Base-by-base conservation (phyloP, 495 filamentous ascomycete species). In the Daldinia grandis region DNA sequence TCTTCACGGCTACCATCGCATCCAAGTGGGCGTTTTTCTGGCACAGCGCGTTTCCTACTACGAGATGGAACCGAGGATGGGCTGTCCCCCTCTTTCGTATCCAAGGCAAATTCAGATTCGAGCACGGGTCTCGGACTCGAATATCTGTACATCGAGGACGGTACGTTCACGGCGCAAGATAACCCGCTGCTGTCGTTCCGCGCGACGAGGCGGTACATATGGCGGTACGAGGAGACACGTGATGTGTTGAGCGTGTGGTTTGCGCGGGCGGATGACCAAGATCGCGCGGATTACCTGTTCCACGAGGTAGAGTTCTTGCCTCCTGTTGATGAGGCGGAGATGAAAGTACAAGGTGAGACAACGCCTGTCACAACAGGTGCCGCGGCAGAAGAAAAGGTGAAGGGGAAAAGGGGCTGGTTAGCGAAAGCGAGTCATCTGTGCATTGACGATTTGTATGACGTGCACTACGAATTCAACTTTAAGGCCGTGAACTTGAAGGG, bases 221-320 rank as follows among this genome's bases (percentile, higher is more conserved):
- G 89, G 80, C 82, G 88, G 5, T 90, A 90, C 70, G 74, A 83
- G 62, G 86, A 87, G 62, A 57, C 19, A 4, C 78, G 63, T 8
- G 88, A 91, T 68, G 76, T 69, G 66, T 76, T 92, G n/a, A 87
- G 84, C 31, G 86, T 88, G 17, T 92, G 90, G 90, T 92, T 91
- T 62, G 86, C 86, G 38, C 88, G 86, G 70, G 78, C 83, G 10
- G 82, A 85, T 17, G 87, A 91, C 44, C 78, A 78, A 5, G 79
- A 76, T 44, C 80, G 79, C 4, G 88, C 88, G 1, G 90, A 92
- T 69, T 90, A 91, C 58, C 78, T 92, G 21, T 92, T 92, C 72
- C 89, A 92, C 62, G 79, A 85, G 30, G 68, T 90, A 6, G 81
- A 83, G 61, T 84, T 85, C 38, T 2, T 68, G 0, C 57, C 68